These are phyloP conservation scores for Termitomyces sp. DNA, from an alignment of 768 basidiomycete genomes.

Conservation along the genomic window DNA sequence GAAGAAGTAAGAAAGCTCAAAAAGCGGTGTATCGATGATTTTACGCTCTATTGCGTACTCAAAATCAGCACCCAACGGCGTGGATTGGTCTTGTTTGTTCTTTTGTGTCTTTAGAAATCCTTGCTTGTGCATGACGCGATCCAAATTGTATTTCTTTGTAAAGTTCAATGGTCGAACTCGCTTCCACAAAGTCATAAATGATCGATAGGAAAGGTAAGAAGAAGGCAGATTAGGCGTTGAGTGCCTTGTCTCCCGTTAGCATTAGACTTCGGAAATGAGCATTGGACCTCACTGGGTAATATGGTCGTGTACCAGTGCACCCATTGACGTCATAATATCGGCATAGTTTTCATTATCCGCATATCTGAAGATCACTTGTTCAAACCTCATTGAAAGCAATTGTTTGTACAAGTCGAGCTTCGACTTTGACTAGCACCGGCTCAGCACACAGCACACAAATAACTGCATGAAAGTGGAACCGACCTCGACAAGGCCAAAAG, in stretches of 20 bases:
- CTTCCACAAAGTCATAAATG: constrained; percentile 51
- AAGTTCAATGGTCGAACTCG: constrained; percentile 41
- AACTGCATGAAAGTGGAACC: constrained; percentile 17
- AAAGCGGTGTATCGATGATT: constrained; percentile 66
- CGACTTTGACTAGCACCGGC: constrained; percentile 61
- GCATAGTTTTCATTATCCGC: constrained; percentile 75
- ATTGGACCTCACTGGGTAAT: constrained; percentile 39
- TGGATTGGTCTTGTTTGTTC: constrained; percentile 44
- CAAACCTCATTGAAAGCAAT: constrained; percentile 65
- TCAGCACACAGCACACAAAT: background rate
- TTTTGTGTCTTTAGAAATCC: constrained; percentile 13
- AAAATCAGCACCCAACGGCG: constrained; percentile 49
- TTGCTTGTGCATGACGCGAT: constrained; percentile 21
- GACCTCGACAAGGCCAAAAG: constrained; percentile 75
- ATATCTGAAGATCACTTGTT: constrained; percentile 55
- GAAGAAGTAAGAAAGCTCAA: constrained; percentile 84
- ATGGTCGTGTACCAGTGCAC: constrained; percentile 54
- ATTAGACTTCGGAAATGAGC: background rate
- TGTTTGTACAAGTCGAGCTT: constrained; percentile 82
- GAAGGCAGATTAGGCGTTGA: constrained; percentile 24
- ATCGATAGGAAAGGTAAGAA: constrained; percentile 31
- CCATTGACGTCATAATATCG: constrained; percentile 60
- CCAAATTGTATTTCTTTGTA: constrained; percentile 28
- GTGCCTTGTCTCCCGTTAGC: constrained; percentile 18
- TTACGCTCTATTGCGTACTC: constrained; percentile 91